Conservation (phyloP, 306 rosid genomes). For the Cucumis cinereus region DNA sequence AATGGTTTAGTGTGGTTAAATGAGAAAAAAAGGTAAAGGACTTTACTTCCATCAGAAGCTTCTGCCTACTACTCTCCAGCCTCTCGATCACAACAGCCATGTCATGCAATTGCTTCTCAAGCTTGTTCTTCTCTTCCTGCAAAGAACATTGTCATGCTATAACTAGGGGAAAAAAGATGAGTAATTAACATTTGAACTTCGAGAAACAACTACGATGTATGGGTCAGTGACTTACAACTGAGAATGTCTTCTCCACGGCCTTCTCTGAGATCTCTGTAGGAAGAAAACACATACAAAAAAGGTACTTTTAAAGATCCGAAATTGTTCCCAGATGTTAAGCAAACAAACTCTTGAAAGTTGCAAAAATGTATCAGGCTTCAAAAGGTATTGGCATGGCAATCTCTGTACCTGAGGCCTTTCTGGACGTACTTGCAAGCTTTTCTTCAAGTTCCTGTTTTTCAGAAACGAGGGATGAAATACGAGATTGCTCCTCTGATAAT, state of each 20-base stretch:
- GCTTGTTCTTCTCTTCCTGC: conserved; percentile 79
- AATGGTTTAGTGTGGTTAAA: not conserved
- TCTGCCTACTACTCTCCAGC: conserved; percentile 89
- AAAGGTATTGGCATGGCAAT: not conserved
- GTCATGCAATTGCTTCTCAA: conserved; percentile 84
- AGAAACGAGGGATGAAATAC: conserved; percentile 36
- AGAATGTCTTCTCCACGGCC: conserved; percentile 34
- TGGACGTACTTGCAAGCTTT: conserved; percentile 40
- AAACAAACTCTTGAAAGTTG: not conserved
- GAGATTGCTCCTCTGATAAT: conserved; percentile 51
- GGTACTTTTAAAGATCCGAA: not conserved
- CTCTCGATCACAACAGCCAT: conserved; percentile 86
- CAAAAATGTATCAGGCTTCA: not conserved
- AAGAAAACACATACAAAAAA: not conserved
- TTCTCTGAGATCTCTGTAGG: conserved; percentile 41
- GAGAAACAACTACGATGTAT: not conserved
- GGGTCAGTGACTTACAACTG: conserved; percentile 37
- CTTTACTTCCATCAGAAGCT: conserved; percentile 70
- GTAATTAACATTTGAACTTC: not conserved
- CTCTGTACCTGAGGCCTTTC: conserved; percentile 42
- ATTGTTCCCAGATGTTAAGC: not conserved
- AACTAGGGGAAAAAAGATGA: not conserved
- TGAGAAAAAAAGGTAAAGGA: not conserved
- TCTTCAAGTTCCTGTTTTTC: conserved; percentile 79
- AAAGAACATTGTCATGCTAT: conserved; percentile 6